Conservation (phyloP, 306 rosid genomes). For the Boehmeria nivea region DNA sequence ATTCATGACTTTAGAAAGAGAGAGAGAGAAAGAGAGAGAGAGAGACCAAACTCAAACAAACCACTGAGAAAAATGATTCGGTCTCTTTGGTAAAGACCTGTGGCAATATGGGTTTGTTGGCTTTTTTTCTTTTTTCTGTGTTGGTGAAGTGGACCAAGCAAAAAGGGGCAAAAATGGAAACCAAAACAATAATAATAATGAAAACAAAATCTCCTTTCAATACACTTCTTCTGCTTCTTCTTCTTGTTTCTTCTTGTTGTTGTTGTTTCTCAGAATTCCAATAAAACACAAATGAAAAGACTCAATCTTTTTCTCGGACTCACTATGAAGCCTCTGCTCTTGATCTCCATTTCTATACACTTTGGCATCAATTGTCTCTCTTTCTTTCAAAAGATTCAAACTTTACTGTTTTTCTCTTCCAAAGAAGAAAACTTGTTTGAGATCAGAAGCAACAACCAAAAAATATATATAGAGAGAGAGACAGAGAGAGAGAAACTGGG, state of each 20-base stretch:
- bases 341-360: background rate
- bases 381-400: background rate
- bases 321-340: background rate
- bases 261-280: conserved; percentile 66
- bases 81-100: conserved; percentile 18
- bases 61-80: conserved; percentile 14
- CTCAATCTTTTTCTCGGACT: conserved; percentile 7
- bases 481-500: background rate
- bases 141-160: conserved; percentile 31
- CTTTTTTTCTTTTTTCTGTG: background rate
- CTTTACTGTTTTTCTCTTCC: background rate
- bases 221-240: conserved; percentile 35
- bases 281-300: conserved; percentile 37
- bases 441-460: too few relatives aligned
- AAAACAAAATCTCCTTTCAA: conserved; percentile 15
- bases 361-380: background rate
- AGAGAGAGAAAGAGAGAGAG: background rate
- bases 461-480: background rate
- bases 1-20: conserved; percentile 29
- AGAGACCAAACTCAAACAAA: background rate
- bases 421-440: background rate
- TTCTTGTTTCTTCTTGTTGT: conserved; percentile 38
- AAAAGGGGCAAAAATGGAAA: conserved; percentile 27
- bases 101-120: conserved; percentile 14
- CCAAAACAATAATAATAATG: conserved; percentile 12